Evolutionary conservation across 2,329 filamentous ascomycete species (phyloP).

Genomic region (Colletotrichum sp.): DNA sequence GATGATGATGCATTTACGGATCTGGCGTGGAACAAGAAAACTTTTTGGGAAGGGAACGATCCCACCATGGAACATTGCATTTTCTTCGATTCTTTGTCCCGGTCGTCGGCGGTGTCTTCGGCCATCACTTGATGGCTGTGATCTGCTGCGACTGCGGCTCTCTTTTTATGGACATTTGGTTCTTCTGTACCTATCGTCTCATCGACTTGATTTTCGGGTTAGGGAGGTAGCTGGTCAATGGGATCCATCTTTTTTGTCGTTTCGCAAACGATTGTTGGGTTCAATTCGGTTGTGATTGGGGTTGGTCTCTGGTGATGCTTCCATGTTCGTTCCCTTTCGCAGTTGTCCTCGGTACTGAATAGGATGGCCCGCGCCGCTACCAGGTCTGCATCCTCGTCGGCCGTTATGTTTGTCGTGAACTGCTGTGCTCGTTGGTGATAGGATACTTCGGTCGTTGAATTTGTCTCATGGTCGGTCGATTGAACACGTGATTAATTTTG

Average conservation of each 20-base stretch:
- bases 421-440: neutral
- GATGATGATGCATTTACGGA: slow-evolving; percentile 24
- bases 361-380: neutral
- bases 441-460: neutral
- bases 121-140: neutral
- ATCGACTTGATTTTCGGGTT: slow-evolving; percentile 12
- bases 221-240: slow-evolving; percentile 13
- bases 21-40: slow-evolving; percentile 15
- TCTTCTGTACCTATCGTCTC: slow-evolving; percentile 16
- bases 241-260: neutral
- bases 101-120: neutral
- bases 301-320: neutral
- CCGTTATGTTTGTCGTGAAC: neutral
- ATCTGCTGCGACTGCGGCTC: neutral
- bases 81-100: slow-evolving; percentile 8
- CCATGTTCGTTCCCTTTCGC: neutral
- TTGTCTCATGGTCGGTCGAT: neutral
- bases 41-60: slow-evolving; percentile 1
- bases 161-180: slow-evolving; percentile 13
- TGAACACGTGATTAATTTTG: neutral
- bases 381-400: neutral
- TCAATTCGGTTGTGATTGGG: neutral
- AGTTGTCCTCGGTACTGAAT: neutral
- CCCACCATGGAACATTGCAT: slow-evolving; percentile 17
- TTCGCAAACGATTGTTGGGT: neutral